These are phyloP conservation scores for Salix dunnii DNA, from an alignment of 345 rosid species.

Conservation along the genomic window DNA sequence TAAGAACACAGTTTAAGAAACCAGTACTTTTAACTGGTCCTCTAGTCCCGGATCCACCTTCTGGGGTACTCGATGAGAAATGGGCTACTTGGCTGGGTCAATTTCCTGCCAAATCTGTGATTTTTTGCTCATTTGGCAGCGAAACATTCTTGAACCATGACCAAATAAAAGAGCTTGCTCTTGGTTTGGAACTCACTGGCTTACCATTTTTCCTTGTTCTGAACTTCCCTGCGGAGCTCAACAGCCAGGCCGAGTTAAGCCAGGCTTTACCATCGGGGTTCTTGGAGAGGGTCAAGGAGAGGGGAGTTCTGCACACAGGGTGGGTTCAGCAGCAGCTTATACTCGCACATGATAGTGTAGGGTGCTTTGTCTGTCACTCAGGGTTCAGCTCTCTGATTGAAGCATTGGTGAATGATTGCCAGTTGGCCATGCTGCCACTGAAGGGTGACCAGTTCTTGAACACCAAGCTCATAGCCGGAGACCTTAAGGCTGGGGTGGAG, in stretches of 20 bases:
- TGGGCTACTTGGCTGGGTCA: conserved; percentile 32
- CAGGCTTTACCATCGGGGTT: conserved; percentile 28
- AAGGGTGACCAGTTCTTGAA: conserved; percentile 41
- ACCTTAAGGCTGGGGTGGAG: conserved; percentile 30
- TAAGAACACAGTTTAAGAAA: conserved; percentile 19
- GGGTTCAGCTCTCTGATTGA: conserved; percentile 37
- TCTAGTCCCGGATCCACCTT: conserved; percentile 21
- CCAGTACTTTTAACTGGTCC: conserved; percentile 30
- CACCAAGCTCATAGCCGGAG: conserved; percentile 26
- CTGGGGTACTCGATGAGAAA: conserved; percentile 27
- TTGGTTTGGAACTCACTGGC: conserved; percentile 31
- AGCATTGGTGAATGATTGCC: conserved; percentile 31
- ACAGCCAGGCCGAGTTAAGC: neutral
- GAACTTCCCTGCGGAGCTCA: conserved; percentile 18
- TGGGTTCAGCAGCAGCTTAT: conserved; percentile 38
- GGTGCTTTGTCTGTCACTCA: conserved; percentile 29
- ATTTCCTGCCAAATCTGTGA: conserved; percentile 25
- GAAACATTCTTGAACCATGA: conserved; percentile 29
- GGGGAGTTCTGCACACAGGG: conserved; percentile 27
- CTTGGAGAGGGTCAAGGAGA: conserved; percentile 22
- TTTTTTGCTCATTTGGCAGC: conserved; percentile 35
- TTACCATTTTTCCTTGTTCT: conserved; percentile 34
- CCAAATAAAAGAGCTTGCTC: conserved; percentile 24
- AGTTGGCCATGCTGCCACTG: conserved; percentile 34
- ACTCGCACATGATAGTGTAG: conserved; percentile 23